phyloP scores from a whole-genome alignment of 306 rosid species.

The Carpinus fangiana region DNA sequence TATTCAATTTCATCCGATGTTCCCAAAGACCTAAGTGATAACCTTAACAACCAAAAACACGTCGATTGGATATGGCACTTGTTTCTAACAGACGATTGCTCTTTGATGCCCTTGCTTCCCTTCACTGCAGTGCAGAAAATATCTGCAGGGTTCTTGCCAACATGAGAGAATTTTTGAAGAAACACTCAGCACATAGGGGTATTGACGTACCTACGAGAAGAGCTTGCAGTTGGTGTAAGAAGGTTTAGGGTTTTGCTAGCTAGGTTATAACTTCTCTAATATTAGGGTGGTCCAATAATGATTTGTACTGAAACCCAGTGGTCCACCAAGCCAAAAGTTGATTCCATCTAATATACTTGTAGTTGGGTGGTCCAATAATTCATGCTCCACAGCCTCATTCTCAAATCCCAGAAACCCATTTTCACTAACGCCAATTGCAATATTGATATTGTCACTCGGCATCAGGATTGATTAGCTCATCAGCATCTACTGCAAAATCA shows the following conservation, averaged over 20 bases:
- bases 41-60: neutral
- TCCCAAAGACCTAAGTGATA: neutral
- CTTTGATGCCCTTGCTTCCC: neutral
- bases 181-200: too few relatives aligned
- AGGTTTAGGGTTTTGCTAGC: neutral
- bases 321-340: neutral
- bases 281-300: neutral
- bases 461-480: constrained; percentile 13
- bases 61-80: neutral
- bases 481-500: neutral
- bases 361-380: neutral
- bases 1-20: neutral
- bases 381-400: neutral
- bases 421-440: neutral
- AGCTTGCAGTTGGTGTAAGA: neutral
- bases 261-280: neutral
- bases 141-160: neutral
- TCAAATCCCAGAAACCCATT: neutral
- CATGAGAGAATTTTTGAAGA: neutral
- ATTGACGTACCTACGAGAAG: too few relatives aligned
- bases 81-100: neutral
- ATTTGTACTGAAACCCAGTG: neutral
- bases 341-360: too few relatives aligned
- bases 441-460: constrained; percentile 13
- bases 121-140: neutral